A percentile compares a stretch with the other conserved stretches of the same genome.
Conservation (phyloP, 192 early-diverging fungal species). For the Podochytrium sp. region DNA sequence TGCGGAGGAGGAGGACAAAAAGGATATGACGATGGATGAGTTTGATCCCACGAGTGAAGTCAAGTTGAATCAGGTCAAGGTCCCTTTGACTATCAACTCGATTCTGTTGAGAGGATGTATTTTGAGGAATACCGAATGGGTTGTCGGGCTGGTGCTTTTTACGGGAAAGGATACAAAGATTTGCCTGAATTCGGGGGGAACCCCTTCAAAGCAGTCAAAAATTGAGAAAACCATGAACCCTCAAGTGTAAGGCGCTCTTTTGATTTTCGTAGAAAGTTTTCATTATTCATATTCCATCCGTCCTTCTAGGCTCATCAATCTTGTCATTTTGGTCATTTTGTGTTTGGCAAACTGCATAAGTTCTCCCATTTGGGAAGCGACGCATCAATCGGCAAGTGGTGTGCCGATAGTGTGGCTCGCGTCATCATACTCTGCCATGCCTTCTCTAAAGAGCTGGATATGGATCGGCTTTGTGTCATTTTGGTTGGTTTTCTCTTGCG, state of each 20-base stretch:
- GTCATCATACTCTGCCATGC: not conserved
- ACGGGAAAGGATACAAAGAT: conserved; percentile 94
- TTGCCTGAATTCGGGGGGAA: conserved; percentile 86
- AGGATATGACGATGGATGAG: conserved; percentile 1
- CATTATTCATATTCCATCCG: no score
- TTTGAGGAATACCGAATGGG: conserved; percentile 89
- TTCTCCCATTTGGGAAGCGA: conserved; percentile 41
- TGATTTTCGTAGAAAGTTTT: no score
- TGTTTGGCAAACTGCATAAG: conserved; percentile 41
- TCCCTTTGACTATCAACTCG: conserved; percentile 80
- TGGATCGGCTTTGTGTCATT: conserved; percentile 40
- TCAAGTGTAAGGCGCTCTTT: conserved; percentile 45
- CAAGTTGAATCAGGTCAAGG: not conserved
- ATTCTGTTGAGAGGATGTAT: conserved; percentile 87
- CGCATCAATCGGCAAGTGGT: not conserved
- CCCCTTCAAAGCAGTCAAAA: conserved; percentile 86
- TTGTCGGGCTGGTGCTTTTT: conserved; percentile 78
- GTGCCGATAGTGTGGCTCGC: conserved; percentile 14
- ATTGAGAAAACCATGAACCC: conserved; percentile 87
- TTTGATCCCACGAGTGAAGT: not conserved
- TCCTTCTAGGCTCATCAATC: conserved; percentile 73
- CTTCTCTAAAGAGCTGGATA: not conserved
- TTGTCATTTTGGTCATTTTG: conserved; percentile 76
- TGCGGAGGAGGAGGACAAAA: not conserved
- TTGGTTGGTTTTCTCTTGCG: conserved; percentile 25